phyloP scores from a whole-genome alignment of 148 eudicot genomes.

The Fagopyrum tataricum region DNA sequence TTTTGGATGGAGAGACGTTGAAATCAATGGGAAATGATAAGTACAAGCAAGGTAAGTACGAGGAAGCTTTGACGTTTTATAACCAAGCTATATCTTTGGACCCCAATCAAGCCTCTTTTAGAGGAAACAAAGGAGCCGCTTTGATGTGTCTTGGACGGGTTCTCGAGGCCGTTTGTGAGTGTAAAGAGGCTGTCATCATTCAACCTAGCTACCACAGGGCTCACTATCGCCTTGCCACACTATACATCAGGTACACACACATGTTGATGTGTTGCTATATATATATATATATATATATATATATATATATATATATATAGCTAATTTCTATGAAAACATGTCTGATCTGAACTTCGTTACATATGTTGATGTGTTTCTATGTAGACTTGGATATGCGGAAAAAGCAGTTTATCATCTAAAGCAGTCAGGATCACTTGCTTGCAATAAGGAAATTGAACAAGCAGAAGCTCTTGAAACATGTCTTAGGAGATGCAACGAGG shows the following conservation, averaged over 20 bases:
- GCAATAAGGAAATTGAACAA: constrained; percentile 26
- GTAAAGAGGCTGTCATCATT: constrained; percentile 54
- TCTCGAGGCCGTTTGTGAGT: constrained; percentile 54
- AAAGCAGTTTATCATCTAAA: constrained; percentile 47
- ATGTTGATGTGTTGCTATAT: too few species aligned
- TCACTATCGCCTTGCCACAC: constrained; percentile 57
- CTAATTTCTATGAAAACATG: too few species aligned
- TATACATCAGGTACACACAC: constrained; percentile 73
- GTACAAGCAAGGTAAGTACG: constrained; percentile 57
- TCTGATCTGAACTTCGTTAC: too few species aligned
- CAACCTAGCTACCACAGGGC: constrained; percentile 61
- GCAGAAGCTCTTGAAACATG: constrained; percentile 40
- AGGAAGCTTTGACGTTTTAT: constrained; percentile 57
- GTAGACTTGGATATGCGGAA: constrained; percentile 61
- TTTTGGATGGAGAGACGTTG: constrained; percentile 43
- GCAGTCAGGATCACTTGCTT: constrained; percentile 37
- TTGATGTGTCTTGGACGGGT: constrained; percentile 56
- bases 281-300: too few species aligned
- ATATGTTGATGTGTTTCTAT: background rate
- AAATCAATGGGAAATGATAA: constrained; percentile 63
- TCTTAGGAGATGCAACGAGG: constrained; percentile 32
- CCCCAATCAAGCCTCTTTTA: constrained; percentile 44
- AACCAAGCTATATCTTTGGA: constrained; percentile 49
- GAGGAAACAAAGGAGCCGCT: constrained; percentile 61
- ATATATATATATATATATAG: too few species aligned